Evolutionary conservation across 768 basidiomycete species (phyloP).

Genomic region (Amanita fuliginea): DNA sequence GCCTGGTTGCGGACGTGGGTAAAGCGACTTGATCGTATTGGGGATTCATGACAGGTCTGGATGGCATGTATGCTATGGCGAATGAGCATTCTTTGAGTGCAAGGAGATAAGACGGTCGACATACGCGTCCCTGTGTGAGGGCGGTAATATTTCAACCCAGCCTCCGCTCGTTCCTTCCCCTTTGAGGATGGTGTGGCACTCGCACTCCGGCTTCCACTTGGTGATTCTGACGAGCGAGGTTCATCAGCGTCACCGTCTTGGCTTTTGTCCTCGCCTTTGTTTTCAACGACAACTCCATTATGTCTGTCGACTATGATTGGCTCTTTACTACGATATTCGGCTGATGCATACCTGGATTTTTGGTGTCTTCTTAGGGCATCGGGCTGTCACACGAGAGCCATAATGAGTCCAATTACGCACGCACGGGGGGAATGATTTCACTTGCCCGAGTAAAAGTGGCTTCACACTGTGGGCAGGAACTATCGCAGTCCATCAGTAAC

Average conservation of each 20-base stretch:
- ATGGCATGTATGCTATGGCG: conserved; percentile 28
- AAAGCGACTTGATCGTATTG: conserved; percentile 33
- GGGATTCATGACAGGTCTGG: conserved; percentile 29
- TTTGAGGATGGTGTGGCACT: conserved; percentile 36
- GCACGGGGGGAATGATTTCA: conserved; percentile 11
- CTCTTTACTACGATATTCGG: not conserved
- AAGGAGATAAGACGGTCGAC: conserved; percentile 10
- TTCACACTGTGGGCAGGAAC: conserved; percentile 71
- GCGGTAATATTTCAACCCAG: conserved; percentile 49
- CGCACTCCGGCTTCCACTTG: conserved; percentile 33
- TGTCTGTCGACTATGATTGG: conserved; percentile 29
- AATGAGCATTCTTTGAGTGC: not conserved
- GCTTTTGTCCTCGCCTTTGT: conserved; percentile 18
- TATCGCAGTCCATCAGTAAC: conserved; percentile 15
- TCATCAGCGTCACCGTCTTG: conserved; percentile 20
- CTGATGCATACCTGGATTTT: conserved; percentile 51
- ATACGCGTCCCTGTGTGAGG: conserved; percentile 44
- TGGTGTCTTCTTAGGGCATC: conserved; percentile 74
- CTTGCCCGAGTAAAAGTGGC: conserved; percentile 70
- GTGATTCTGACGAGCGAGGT: conserved; percentile 22
- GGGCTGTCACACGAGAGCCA: conserved; percentile 32
- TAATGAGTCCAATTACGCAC: conserved; percentile 5
- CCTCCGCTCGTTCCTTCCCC: conserved; percentile 24
- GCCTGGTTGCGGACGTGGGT: conserved; percentile 43
- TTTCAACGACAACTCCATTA: conserved; percentile 57